A percentile compares a stretch with the other conserved stretches of the same genome.
These are phyloP conservation scores for Penicillium robsamsonii DNA, from an alignment of 495 filamentous ascomycete species.

Conservation along the genomic window DNA sequence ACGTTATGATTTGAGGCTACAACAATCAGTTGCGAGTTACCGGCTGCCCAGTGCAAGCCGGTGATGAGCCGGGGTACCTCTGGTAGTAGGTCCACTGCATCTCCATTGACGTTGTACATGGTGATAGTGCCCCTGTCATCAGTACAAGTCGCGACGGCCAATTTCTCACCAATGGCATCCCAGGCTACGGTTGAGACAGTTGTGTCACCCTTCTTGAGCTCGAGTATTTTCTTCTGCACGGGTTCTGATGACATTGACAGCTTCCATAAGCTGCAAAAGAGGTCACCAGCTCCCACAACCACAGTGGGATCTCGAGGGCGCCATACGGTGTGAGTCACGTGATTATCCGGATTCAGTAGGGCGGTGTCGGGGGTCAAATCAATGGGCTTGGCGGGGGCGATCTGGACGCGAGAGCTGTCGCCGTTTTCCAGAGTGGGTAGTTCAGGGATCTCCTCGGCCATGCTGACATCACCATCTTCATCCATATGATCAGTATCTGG, in stretches of 20 bases:
- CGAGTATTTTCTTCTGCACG: constrained; percentile 38
- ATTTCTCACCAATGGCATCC: constrained; percentile 61
- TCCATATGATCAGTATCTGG: constrained; percentile 25
- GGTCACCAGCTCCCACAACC: constrained; percentile 72
- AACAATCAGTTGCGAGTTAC: constrained; percentile 40
- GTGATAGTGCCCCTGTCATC: constrained; percentile 62
- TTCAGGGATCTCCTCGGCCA: constrained; percentile 49
- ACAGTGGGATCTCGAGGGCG: constrained; percentile 71
- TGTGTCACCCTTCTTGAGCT: constrained; percentile 34
- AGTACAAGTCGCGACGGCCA: constrained; percentile 68
- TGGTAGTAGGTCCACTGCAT: constrained; percentile 48
- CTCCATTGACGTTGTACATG: constrained; percentile 64
- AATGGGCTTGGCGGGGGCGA: constrained; percentile 51
- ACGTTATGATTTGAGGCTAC: constrained; percentile 42
- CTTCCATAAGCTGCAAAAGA: constrained; percentile 78
- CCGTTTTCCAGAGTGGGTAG: constrained; percentile 62
- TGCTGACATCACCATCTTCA: constrained; percentile 46
- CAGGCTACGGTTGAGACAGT: constrained; percentile 63
- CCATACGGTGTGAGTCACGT: constrained; percentile 72
- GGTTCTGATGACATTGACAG: constrained; percentile 46
- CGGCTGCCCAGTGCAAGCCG: constrained; percentile 41
- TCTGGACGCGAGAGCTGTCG: constrained; percentile 68
- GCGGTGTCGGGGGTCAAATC: constrained; percentile 67
- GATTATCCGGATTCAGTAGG: constrained; percentile 60
- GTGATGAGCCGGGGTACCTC: constrained; percentile 48